Evolutionary conservation across 306 rosid genomes (phyloP), one percentile per base, ranked within the genome.

Genomic region (Sesbania bispinosa): DNA sequence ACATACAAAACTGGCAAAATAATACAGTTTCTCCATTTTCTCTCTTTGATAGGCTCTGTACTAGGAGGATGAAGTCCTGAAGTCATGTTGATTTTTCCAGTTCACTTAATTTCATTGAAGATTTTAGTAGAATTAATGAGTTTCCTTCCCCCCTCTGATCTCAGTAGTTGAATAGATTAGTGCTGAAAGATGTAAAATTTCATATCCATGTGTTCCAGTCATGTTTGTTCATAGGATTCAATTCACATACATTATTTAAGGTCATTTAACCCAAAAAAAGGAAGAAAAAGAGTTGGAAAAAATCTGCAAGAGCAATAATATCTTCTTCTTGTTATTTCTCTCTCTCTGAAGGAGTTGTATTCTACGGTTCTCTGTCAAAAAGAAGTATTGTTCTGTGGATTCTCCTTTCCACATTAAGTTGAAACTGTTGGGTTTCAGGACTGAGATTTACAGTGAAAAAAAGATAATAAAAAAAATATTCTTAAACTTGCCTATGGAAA

Each of bases 41-140:
- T 19, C 3, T 30, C 47, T 46, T 39, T 29, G 61, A 19, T 32
- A 11, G 14, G 26, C 27, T 71, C 42, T 70, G 41, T 42, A 24
- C 51, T 27, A 41, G 38, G 71, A 62, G 21, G 81, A 29, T 32
- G 71, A 24, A 47, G 5, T 38, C 72, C 46, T 53, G 16, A 27
- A 73, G 10, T 32, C 30, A 21, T 20, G 38, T 72, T 59, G 38
- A 30, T 72, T 23, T 39, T 54, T 55, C 10, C 16, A 39, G 30
- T 54, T 51, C 72, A 51, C 73, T 51, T 68, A 20, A 30, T 48
- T 36, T 21, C 52, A 4, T 26, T 23, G 36, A 52, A 52, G 15
- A 36, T 20, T 69, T 35, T 52, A 3, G 39, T 14, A 36, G 38
- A 52, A 38, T 20, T 21, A 23, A 14, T 24, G 16, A 5, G 27